A percentile compares a stretch with the other conserved stretches of the same genome.
Conservation (phyloP, 148 eudicot species). For the Rhododendron ferrugineum region DNA sequence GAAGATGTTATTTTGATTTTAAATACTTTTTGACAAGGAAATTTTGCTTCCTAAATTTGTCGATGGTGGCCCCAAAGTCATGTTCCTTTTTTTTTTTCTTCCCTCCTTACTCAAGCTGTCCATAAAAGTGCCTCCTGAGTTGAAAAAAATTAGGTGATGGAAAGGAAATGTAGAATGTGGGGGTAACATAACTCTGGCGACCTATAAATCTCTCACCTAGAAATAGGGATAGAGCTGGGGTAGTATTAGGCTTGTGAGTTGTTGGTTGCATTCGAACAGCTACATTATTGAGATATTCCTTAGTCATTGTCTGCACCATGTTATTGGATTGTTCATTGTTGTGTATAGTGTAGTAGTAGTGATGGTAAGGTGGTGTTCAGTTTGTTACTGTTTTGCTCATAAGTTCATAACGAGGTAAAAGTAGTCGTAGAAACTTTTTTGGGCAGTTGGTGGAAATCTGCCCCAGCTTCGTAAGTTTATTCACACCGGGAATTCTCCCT, state of each 20-base stretch:
- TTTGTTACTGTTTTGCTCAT: not conserved
- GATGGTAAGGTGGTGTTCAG: not conserved
- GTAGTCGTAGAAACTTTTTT: not conserved
- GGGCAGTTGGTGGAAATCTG: not conserved
- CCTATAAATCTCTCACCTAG: not conserved
- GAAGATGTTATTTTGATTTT: not conserved
- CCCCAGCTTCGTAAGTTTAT: not conserved
- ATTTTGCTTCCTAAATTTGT: not conserved
- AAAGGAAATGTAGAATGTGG: not conserved
- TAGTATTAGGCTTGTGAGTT: not conserved
- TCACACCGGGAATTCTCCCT: not conserved
- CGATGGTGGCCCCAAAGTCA: not conserved
- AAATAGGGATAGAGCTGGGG: not conserved
- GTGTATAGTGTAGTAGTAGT: not conserved
- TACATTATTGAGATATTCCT: not conserved
- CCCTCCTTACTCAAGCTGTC: not conserved
- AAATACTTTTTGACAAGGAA: not conserved
- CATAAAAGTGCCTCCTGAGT: not conserved
- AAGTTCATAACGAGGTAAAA: not conserved
- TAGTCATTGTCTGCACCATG: not conserved
- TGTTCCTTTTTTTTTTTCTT: not conserved
- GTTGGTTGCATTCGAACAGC: not conserved
- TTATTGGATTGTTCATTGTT: not conserved
- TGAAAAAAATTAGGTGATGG: not conserved
- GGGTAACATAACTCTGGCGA: not conserved